A percentile compares a stretch with the other conserved stretches of the same genome.
Conservation (phyloP, 2,329 filamentous ascomycete genomes). For the Claviceps capensis region DNA sequence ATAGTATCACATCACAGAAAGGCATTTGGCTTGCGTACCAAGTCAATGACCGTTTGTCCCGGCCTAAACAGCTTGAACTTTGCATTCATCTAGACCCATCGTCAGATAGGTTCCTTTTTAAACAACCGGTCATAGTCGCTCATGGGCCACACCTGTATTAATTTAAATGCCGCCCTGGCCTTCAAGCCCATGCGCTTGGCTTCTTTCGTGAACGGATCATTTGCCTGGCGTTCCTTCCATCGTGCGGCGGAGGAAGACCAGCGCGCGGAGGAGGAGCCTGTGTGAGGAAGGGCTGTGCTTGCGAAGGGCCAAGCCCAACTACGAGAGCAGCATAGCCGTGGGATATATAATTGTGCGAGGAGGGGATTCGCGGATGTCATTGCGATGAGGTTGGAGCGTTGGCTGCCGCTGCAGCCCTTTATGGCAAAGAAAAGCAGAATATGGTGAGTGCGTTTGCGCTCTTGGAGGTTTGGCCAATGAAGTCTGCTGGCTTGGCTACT, state of each 20-base stretch:
- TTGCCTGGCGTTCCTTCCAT: conserved; percentile 71
- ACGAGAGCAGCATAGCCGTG: background rate
- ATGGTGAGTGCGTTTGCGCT: too few species aligned
- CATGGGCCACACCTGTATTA: conserved; percentile 54
- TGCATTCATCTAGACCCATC: conserved; percentile 52
- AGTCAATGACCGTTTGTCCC: conserved; percentile 78
- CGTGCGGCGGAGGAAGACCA: conserved; percentile 47
- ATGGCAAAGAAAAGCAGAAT: too few species aligned
- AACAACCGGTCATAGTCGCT: too few species aligned
- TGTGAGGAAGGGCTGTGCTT: too few species aligned
- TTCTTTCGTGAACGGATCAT: conserved; percentile 58
- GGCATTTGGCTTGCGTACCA: conserved; percentile 38
- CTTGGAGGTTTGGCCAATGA: too few species aligned
- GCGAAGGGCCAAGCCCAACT: background rate
- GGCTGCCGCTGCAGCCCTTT: too few species aligned
- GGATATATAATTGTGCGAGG: background rate
- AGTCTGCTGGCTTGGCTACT: too few species aligned
- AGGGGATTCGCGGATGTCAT: background rate
- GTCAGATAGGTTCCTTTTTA: background rate
- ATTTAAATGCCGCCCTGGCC: conserved; percentile 85
- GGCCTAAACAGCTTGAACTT: conserved; percentile 66
- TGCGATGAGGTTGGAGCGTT: background rate
- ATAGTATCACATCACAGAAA: background rate
- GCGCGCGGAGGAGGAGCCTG: conserved; percentile 1
- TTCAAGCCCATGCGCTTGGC: conserved; percentile 72